Evolutionary conservation across 805 yeast species (phyloP).

Genomic region (Suhomyces faveliae): DNA sequence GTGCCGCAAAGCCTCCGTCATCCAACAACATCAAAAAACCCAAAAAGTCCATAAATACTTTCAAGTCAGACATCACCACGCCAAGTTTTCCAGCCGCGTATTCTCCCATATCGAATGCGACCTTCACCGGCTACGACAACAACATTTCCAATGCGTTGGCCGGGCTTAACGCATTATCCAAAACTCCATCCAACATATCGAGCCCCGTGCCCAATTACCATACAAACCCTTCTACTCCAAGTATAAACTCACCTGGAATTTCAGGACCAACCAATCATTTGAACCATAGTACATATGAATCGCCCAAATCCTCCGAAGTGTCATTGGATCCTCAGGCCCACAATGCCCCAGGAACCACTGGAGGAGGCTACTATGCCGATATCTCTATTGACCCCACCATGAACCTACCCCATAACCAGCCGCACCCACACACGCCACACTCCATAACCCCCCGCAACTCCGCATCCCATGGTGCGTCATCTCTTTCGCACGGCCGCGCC

Average conservation of each 20-base stretch:
- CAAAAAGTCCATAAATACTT: conserved; percentile 8
- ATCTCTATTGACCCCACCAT: conserved; percentile 45
- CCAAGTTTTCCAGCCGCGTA: conserved; percentile 28
- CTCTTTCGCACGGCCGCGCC: not conserved
- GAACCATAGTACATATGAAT: conserved; percentile 19
- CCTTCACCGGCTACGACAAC: conserved; percentile 42
- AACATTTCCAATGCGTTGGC: conserved; percentile 43
- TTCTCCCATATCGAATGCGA: conserved; percentile 34
- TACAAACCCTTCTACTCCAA: conserved; percentile 22
- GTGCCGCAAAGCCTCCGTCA: conserved; percentile 10
- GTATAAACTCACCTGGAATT: conserved; percentile 20
- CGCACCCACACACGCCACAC: conserved; percentile 29
- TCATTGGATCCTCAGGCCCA: conserved; percentile 33
- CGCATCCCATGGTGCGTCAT: conserved; percentile 15
- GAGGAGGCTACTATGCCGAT: conserved; percentile 46
- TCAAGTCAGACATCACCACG: conserved; percentile 7
- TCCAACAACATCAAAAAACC: conserved; percentile 8
- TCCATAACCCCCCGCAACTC: conserved; percentile 31
- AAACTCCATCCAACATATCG: conserved; percentile 28
- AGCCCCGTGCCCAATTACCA: conserved; percentile 26
- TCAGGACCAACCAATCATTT: conserved; percentile 10
- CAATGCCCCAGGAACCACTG: conserved; percentile 25
- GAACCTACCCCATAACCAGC: conserved; percentile 44
- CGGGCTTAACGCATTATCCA: conserved; percentile 42
- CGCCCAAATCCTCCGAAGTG: conserved; percentile 27